Conservation (phyloP, 495 filamentous ascomycete species). For the Hypoxylon rickii region DNA sequence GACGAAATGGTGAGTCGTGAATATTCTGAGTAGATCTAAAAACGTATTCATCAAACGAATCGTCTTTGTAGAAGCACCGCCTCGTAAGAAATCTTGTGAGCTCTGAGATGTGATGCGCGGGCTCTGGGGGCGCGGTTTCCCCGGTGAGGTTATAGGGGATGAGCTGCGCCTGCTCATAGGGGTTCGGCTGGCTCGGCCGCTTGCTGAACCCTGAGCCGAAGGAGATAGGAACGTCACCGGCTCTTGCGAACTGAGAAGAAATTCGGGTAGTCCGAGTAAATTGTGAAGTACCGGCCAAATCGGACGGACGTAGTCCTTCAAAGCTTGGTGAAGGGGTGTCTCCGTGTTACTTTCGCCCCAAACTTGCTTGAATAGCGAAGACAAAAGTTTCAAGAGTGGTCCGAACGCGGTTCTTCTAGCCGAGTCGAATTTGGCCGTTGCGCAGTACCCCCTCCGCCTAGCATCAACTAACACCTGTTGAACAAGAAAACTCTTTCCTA, state of each 20-base stretch:
- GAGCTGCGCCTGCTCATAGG: slow-evolving; percentile 45
- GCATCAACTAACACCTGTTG: slow-evolving; percentile 76
- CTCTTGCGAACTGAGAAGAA: slow-evolving; percentile 56
- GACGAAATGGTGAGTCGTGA: slow-evolving; percentile 78
- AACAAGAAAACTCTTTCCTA: slow-evolving; percentile 83
- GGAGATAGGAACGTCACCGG: slow-evolving; percentile 22
- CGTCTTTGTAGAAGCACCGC: slow-evolving; percentile 70
- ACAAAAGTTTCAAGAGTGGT: slow-evolving; percentile 76
- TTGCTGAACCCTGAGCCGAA: slow-evolving; percentile 19
- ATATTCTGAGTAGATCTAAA: slow-evolving; percentile 77
- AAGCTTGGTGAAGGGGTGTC: slow-evolving; percentile 76
- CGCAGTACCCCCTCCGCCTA: slow-evolving; percentile 77
- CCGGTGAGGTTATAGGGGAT: slow-evolving; percentile 45
- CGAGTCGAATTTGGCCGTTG: slow-evolving; percentile 83
- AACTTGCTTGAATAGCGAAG: slow-evolving; percentile 84
- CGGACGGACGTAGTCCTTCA: slow-evolving; percentile 73
- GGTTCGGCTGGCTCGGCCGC: slow-evolving; percentile 23
- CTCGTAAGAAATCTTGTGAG: slow-evolving; percentile 71
- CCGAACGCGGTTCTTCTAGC: slow-evolving; percentile 81
- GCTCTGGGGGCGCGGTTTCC: slow-evolving; percentile 32
- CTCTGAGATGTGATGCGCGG: slow-evolving; percentile 50
- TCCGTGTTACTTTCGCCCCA: slow-evolving; percentile 88
- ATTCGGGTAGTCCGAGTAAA: slow-evolving; percentile 79
- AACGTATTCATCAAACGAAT: slow-evolving; percentile 83
- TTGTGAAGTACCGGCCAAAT: slow-evolving; percentile 79